These are phyloP conservation scores for Trifolium subterraneum DNA, from an alignment of 306 rosid genomes.

Conservation along the genomic window DNA sequence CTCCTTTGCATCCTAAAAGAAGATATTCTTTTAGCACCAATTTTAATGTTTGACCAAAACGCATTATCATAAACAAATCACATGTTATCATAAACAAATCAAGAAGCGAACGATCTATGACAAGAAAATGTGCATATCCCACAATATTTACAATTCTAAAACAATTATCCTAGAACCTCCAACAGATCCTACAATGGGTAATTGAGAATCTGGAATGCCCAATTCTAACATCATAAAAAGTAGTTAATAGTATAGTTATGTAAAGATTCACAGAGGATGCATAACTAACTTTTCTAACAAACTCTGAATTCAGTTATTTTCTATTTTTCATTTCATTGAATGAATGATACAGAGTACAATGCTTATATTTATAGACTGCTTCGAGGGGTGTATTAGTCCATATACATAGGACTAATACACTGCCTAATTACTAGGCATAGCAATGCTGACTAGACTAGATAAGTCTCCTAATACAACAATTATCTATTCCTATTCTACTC, in stretches of 20 bases:
- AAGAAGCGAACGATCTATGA: constrained; percentile 33
- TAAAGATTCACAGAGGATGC: too few species aligned
- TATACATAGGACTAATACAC: too few species aligned
- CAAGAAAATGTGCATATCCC: constrained; percentile 31
- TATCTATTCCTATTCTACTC: too few species aligned
- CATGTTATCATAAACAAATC: neutral
- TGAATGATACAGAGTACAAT: too few species aligned
- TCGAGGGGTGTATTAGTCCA: too few species aligned
- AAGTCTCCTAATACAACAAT: too few species aligned
- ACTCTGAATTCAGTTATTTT: too few species aligned
- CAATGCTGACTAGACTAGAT: too few species aligned
- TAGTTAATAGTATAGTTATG: constrained; percentile 17
- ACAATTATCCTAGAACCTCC: constrained; percentile 18
- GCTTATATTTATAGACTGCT: too few species aligned
- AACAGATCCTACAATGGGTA: constrained; percentile 8
- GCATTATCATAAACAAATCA: neutral
- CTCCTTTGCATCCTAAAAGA: constrained; percentile 93
- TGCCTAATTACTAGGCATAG: too few species aligned
- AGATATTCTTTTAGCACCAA: constrained; percentile 46
- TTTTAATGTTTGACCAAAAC: constrained; percentile 33
- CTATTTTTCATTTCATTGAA: too few species aligned
- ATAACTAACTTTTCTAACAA: too few species aligned
- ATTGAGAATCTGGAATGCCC: constrained; percentile 15
- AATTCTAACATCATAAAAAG: constrained; percentile 4
- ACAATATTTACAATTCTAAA: constrained; percentile 20